Base-by-base conservation (phyloP, 1,284 basidiomycete species). In the Rhodotorula sp. region DNA sequence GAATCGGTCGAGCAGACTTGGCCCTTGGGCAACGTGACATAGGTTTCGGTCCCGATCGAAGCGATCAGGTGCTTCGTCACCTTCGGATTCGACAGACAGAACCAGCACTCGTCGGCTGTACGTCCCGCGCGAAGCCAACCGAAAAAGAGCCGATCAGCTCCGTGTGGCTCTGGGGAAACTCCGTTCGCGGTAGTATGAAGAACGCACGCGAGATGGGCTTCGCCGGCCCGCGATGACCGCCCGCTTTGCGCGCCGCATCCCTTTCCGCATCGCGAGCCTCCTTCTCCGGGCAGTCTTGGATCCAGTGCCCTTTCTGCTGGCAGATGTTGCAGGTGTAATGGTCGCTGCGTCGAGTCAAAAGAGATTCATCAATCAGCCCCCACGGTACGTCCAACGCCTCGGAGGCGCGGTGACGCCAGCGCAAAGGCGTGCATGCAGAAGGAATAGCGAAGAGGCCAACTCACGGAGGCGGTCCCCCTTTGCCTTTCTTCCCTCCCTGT, bases 61-160 rank as follows among this genome's bases (percentile, higher is more conserved):
- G 93, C 91, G 72, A 98, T 94, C 68, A 97, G 87, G 77, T 97
- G 92, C 83, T 97, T 98, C 62, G 90, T 88, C 47, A 94, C 84
- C 77, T 87, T 89, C 2, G 94, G 94, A 79, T 97, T 97, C 61
- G 92, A 94, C 66, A 97, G 80, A 80, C 94, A 97, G 84, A 97
- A 97, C 93, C 94, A 97, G 81, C 94, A 95, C 82, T 92, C 90
- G 71, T 89, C 89, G 73, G 91, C 90, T 92, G 76, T n/a, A 66
- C 23, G 64, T 26, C 49, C 61, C 28, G 18, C 45, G n/a, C 21
- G 28, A 19, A n/a, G 34, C 34, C 34, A 34, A 7, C n/a, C 5
- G n/a, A 15, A 28, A 12, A 54, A 14, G 6, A 5, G 23, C 4
- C 43, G 19, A 60, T 38, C n/a, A n/a, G n/a, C n/a, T n/a, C n/a